Percentiles rank a stretch among this genome's conserved stretches.
Conservation (phyloP, 1,284 basidiomycete genomes). For the Phylloboletellus chloephorus region DNA sequence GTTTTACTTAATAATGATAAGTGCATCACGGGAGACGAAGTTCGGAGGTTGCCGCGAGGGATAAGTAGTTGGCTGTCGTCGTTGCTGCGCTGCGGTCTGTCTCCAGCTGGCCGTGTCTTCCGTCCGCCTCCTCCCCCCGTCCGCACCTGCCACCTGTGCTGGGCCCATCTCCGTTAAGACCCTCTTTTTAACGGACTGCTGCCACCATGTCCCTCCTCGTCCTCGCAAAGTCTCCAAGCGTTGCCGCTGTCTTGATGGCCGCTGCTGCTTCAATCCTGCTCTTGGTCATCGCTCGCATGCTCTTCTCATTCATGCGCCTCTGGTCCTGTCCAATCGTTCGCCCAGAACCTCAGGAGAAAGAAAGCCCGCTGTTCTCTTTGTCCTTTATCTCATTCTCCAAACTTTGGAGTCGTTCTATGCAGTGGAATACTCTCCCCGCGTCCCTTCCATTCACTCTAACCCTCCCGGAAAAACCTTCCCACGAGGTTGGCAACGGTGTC, state of each 20-base stretch:
- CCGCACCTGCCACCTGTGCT: conserved; percentile 13
- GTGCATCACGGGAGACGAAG: no score
- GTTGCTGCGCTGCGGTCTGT: conserved; percentile 16
- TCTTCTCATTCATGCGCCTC: conserved; percentile 27
- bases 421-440: conserved; percentile 25
- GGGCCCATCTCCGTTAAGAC: conserved; percentile 27
- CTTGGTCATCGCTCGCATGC: conserved; percentile 28
- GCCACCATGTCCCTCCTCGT: conserved; percentile 30
- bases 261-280: conserved; percentile 26
- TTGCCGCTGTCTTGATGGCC: conserved; percentile 32
- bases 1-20: conserved; percentile 19
- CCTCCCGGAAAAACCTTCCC: conserved; percentile 20
- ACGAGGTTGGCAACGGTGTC: conserved; percentile 7
- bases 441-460: conserved; percentile 27
- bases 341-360: conserved; percentile 18
- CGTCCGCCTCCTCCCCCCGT: conserved; percentile 4
- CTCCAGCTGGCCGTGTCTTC: conserved; percentile 10
- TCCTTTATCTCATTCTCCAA: conserved; percentile 3
- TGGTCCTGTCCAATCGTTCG: conserved; percentile 23
- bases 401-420: conserved; percentile 20
- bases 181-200: conserved; percentile 15
- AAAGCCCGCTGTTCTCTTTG: conserved; percentile 1
- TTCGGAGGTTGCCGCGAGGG: conserved; percentile 23
- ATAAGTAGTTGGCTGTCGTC: conserved; percentile 19
- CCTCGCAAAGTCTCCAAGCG: conserved; percentile 25